phyloP scores from a whole-genome alignment of 768 basidiomycete species.

The Mycena capillaripes region DNA sequence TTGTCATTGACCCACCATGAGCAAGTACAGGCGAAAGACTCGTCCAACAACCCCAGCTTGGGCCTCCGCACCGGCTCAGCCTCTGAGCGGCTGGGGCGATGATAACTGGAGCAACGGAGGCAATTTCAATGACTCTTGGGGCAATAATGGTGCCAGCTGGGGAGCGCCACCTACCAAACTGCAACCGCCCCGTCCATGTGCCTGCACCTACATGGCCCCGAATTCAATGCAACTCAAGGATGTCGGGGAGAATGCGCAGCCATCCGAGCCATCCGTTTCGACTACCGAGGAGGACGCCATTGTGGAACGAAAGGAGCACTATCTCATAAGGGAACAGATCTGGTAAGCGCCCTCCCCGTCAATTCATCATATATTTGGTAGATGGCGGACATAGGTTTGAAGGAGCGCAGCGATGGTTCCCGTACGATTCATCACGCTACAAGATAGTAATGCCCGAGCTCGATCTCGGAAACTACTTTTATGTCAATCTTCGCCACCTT shows the following conservation, averaged over 20 bases:
- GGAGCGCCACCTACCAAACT: too few relatives aligned
- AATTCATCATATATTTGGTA: neutral
- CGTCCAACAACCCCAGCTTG: too few relatives aligned
- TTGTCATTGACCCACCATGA: too few relatives aligned
- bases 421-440: conserved; percentile 36
- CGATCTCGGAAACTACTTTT: conserved; percentile 39
- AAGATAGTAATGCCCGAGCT: conserved; percentile 21
- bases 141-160: too few relatives aligned
- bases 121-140: too few relatives aligned
- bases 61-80: too few relatives aligned
- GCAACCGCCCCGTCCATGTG: too few relatives aligned
- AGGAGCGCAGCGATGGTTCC: conserved; percentile 29
- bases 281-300: conserved; percentile 12
- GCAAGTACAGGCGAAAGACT: too few relatives aligned
- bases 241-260: neutral
- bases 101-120: too few relatives aligned
- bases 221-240: too few relatives aligned
- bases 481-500: conserved; percentile 31
- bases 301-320: conserved; percentile 29
- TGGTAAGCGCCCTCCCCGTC: neutral
- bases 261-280: conserved; percentile 14
- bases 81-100: too few relatives aligned
- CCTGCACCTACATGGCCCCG: too few relatives aligned
- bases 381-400: neutral
- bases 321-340: conserved; percentile 27